Percentiles rank a stretch among this genome's conserved stretches.
Conservation (phyloP, 2,329 filamentous ascomycete species). For the Biscogniauxia mediterranea region DNA sequence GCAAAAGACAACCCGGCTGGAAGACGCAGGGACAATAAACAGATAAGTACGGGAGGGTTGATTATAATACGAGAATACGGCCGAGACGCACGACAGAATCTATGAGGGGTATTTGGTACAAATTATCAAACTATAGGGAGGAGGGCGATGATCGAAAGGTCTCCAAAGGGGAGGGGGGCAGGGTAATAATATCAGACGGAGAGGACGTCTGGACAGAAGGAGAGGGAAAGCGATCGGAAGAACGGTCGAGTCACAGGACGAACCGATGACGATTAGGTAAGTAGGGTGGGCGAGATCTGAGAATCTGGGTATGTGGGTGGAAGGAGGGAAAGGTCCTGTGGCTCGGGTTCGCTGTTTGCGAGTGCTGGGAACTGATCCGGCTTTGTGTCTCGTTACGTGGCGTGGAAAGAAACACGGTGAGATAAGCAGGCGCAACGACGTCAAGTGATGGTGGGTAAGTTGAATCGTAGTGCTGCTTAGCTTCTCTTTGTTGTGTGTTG, state of each 20-base stretch:
- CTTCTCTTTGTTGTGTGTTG: not conserved
- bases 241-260: slow-evolving; percentile 22
- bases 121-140: slow-evolving; percentile 1
- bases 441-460: slow-evolving; percentile 22
- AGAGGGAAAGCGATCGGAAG: slow-evolving; percentile 15
- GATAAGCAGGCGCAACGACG: slow-evolving; percentile 11
- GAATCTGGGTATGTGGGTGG: not conserved
- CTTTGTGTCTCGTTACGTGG: slow-evolving; percentile 15
- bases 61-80: not conserved
- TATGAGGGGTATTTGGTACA: not conserved
- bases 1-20: slow-evolving; percentile 5
- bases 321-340: slow-evolving; percentile 17
- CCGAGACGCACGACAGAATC: not conserved
- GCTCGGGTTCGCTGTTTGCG: slow-evolving; percentile 20
- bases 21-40: slow-evolving; percentile 6
- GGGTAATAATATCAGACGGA: slow-evolving; percentile 2
- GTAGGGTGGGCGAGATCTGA: slow-evolving; percentile 4
- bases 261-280: slow-evolving; percentile 25
- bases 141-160: slow-evolving; percentile 11
- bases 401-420: slow-evolving; percentile 19
- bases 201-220: slow-evolving; percentile 11
- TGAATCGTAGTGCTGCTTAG: not conserved
- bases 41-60: not conserved
- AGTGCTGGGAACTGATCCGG: slow-evolving; percentile 8
- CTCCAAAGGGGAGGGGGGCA: not conserved